Evolutionary conservation across 805 yeast genomes (phyloP), one percentile per base, ranked within the genome.

Genomic region (Lipomyces chichibuensis): DNA sequence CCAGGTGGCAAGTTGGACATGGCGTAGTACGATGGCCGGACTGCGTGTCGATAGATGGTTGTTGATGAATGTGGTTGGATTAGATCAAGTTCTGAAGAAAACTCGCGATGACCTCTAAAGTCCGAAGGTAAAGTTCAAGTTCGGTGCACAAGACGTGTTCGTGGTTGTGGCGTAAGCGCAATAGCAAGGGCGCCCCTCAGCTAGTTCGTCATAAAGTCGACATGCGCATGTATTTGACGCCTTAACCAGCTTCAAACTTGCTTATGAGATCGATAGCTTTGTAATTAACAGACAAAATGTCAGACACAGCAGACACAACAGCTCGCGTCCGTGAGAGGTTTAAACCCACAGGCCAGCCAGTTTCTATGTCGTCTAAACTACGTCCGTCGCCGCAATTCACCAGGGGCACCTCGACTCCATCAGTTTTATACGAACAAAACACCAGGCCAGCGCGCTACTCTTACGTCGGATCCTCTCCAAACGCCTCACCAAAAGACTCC

Each of bases 1-100:
- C 69, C 69, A n/a, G 69, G 69, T 39, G 69, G 69, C 29, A 65
- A 29, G 29, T 37, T 35, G 9, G 68, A 64, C 67, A 64, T 64
- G 37, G 54, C 51, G 58, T 25, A 43, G 49, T 27, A 52, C 55
- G 55, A 52, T 52, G 32, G 23, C 55, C 55, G 49, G 49, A n/a
- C 49, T 43, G 49, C 49, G 49, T n/a, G 20, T 43, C 9, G 49
- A 43, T 43, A n/a, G 49, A 43, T 13, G 23, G 23, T 43, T 43
- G 23, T 43, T n/a, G 49, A 43, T 43, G 39, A 37, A 3, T 11
- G 3, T 43, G 20, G 11, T 13, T 17, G 9, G 49, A 8, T 3
- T 17, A 43, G 49, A 43, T 3, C 20, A n/a, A 37, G 7, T 37
- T 1, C 17, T 37, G 49, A 17, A 43, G 49, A 43, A 43, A 43